Evolutionary conservation across 169 alveolate species (phyloP).

Genomic region (Eimeria maxima): DNA sequence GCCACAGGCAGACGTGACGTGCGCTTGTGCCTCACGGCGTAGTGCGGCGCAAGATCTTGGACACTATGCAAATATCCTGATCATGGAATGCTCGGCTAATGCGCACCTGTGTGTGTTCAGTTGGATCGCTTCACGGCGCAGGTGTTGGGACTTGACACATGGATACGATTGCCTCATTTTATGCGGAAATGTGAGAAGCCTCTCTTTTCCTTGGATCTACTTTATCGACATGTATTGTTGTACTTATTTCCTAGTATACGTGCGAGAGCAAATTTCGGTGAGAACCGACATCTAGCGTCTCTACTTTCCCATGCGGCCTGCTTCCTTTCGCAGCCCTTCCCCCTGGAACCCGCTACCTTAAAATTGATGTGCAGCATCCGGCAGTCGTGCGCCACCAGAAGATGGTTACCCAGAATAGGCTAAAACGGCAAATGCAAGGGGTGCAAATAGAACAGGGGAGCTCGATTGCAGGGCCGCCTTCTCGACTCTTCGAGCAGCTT

Average conservation of each 20-base stretch:
- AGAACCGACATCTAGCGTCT: neutral
- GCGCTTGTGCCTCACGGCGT: neutral
- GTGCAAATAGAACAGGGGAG: neutral
- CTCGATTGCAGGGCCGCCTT: conserved; percentile 30
- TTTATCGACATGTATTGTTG: neutral
- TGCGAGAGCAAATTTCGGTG: neutral
- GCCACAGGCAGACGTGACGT: neutral
- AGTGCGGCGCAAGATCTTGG: too few relatives aligned
- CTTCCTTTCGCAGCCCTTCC: conserved; percentile 65
- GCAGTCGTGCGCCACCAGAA: conserved; percentile 81
- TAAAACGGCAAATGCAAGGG: neutral
- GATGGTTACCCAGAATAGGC: neutral
- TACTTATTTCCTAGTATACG: neutral
- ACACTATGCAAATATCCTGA: neutral
- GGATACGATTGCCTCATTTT: conserved; percentile 74
- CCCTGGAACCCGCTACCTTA: conserved; percentile 71
- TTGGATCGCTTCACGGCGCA: conserved; percentile 77
- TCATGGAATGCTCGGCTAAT: neutral
- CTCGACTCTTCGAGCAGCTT: conserved; percentile 67
- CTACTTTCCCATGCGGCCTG: neutral
- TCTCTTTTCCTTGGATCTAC: neutral
- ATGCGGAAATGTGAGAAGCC: conserved; percentile 52
- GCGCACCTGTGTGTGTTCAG: conserved; percentile 5
- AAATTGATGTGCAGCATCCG: conserved; percentile 62
- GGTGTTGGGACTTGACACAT: conserved; percentile 66